Base-by-base conservation (phyloP, 805 yeast species). In the Dipodascus albidus region DNA sequence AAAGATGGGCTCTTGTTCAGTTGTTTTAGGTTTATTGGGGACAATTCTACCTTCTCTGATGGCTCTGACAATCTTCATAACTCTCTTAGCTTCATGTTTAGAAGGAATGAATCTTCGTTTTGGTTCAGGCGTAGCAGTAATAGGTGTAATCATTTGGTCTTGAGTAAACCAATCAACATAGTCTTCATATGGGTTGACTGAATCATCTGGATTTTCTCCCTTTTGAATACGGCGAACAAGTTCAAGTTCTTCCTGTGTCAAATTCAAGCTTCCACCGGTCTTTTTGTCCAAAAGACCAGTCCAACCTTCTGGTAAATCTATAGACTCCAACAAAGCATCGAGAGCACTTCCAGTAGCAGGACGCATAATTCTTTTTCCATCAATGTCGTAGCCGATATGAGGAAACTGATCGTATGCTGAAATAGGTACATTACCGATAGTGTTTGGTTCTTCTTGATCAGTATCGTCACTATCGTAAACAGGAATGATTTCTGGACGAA, bases 291-390 rank as follows among this genome's bases (percentile, higher is more conserved):
- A 72, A 57, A 93, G 75, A 49, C 99, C 99, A 15, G 99, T 93
- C 98, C 98, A 93, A 23, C 99, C 99, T 70, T 87, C 95, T 14
- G 99, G 99, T 58, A 93, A 74, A 57, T 93, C 99, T 56, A 93
- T 93, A 27, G 82, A 75, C 64, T 91, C 99, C 59, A 93, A 73
- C 57, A 93, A 76, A 63, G 84, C 85, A 64, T 93, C 98, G 59
- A 93, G 76, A 1, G 98, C 99, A 54, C 95, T 82, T 14, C 97
- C 96, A 63, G 87, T 85, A 8, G 98, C 99, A 11, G 99, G 99
- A 68, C 99, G 81, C 98, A 93, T 91, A 65, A 93, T 90, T 65
- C 99, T 81, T 67, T 90, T 91, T 64, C 99, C 99, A 67, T 93
- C 93, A 63, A 93, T 90, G 67, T 88, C 91, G 68, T 93, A 93